These are phyloP conservation scores for Cyberlindnera mrakii DNA, from an alignment of 805 yeast genomes.

Conservation along the genomic window DNA sequence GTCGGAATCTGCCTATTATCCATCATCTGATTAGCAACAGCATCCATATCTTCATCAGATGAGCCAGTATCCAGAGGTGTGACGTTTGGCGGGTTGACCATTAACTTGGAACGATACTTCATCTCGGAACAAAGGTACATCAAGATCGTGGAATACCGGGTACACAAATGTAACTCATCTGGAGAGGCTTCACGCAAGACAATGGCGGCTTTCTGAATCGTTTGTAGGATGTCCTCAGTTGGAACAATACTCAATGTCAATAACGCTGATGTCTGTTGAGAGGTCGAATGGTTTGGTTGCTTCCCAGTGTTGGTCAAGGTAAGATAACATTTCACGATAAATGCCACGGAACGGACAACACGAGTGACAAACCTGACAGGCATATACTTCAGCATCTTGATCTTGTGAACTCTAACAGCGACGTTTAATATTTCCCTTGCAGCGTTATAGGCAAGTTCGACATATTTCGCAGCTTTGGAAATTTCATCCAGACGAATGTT, in stretches of 20 bases:
- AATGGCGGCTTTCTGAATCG: slow-evolving; percentile 66
- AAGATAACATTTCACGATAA: slow-evolving; percentile 78
- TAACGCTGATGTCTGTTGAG: slow-evolving; percentile 40
- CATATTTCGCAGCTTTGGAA: slow-evolving; percentile 66
- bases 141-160: slow-evolving; percentile 70
- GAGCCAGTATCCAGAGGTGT: slow-evolving; percentile 18
- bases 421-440: slow-evolving; percentile 75
- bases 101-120: slow-evolving; percentile 39
- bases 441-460: slow-evolving; percentile 74
- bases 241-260: slow-evolving; percentile 56
- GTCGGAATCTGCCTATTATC: too few species aligned
- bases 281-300: slow-evolving; percentile 30
- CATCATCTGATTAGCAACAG: not conserved
- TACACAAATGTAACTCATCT: slow-evolving; percentile 80
- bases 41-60: slow-evolving; percentile 16
- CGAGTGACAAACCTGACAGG: slow-evolving; percentile 92
- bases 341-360: slow-evolving; percentile 82
- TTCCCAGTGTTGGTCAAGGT: slow-evolving; percentile 39
- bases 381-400: slow-evolving; percentile 63
- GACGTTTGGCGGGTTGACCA: slow-evolving; percentile 23
- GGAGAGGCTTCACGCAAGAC: slow-evolving; percentile 80
- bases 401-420: slow-evolving; percentile 61
- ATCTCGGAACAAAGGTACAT: slow-evolving; percentile 73
- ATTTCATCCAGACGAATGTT: slow-evolving; percentile 60
- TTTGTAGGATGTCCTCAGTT: slow-evolving; percentile 60